Base-by-base conservation (phyloP, 352 stramenopile genomes). In the Globisporangium irregulare region DNA sequence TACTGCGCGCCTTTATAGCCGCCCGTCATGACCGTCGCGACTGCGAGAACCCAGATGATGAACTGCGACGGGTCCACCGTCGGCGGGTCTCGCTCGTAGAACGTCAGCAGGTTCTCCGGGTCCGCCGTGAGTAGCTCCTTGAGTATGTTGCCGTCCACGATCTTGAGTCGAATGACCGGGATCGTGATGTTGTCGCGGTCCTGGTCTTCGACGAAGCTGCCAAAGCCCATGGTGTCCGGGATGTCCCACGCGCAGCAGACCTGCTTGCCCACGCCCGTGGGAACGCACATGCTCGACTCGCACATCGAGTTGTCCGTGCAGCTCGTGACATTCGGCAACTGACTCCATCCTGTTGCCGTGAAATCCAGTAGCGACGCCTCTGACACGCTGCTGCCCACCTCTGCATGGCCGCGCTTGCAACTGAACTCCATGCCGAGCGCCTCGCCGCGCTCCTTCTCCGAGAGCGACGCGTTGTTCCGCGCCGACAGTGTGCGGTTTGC, bases 181-280 rank as follows among this genome's bases (percentile, higher is more conserved):
- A 94, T 85, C 27, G 72, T 79, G 14, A 94, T 78, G 27, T 84
- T 68, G 41, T 63, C 69, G 43, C 75, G 73, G 50, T 79, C 73
- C 8, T 69, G 65, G 22, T 87, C 73, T 1, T 76, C 38, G 29
- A 75, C 63, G 1, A 79, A 76, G 22, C 55, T 70, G 27, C 74
- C 67, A 60, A 91, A 92, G 53, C 80, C 82, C 75, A 94, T 93
- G 62, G 76, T 70, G 64, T 94, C 84, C 6, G 84, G 80, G 14
- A 93, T 76, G 66, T 93, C 84, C 84, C 87, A 94, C n/a, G 73
- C 76, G 46, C 87, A 94, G 70, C 87, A 94, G 20, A 94, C 83
- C 58, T 88, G 79, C 18, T 83, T 72, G 25, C 67, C 72, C 12
- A 69, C 74, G 24, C 82, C 80, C 22, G 75, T 86, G 0, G 87